A percentile compares a stretch with the other conserved stretches of the same genome.
Evolutionary conservation across 495 filamentous ascomycete species (phyloP).

Genomic region (Trichoderma reesei): DNA sequence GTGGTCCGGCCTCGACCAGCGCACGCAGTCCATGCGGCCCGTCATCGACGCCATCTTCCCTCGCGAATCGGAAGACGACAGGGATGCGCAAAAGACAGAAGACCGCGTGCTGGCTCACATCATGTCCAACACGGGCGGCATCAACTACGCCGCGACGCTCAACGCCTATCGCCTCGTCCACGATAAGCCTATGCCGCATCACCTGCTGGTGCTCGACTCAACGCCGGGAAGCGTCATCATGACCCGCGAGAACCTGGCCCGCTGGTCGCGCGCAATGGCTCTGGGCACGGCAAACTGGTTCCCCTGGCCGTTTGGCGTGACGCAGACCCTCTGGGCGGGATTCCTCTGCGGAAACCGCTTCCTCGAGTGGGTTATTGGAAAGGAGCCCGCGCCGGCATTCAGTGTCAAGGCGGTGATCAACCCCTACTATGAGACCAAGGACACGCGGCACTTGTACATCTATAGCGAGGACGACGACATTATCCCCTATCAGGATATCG

Average conservation of each 20-base stretch:
- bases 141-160: conserved; percentile 38
- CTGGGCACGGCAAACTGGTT: conserved; percentile 32
- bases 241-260: conserved; percentile 30
- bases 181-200: conserved; percentile 33
- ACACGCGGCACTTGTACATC: conserved; percentile 34
- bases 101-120: conserved; percentile 36
- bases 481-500: conserved; percentile 43
- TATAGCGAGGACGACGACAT: conserved; percentile 48
- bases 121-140: conserved; percentile 45
- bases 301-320: conserved; percentile 35
- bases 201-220: conserved; percentile 40
- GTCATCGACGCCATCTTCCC: conserved; percentile 38
- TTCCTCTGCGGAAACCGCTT: conserved; percentile 24
- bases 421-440: conserved; percentile 18
- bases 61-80: conserved; percentile 13
- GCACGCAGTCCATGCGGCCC: conserved; percentile 39
- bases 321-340: conserved; percentile 31
- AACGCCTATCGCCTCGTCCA: conserved; percentile 33
- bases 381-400: conserved; percentile 25
- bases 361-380: conserved; percentile 23
- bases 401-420: conserved; percentile 29
- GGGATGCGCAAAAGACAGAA: conserved; percentile 15
- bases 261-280: conserved; percentile 44
- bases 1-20: conserved; percentile 30
- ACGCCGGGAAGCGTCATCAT: conserved; percentile 43